phyloP scores from a whole-genome alignment of 1,284 basidiomycete genomes.

The Trichosporon sp. region DNA sequence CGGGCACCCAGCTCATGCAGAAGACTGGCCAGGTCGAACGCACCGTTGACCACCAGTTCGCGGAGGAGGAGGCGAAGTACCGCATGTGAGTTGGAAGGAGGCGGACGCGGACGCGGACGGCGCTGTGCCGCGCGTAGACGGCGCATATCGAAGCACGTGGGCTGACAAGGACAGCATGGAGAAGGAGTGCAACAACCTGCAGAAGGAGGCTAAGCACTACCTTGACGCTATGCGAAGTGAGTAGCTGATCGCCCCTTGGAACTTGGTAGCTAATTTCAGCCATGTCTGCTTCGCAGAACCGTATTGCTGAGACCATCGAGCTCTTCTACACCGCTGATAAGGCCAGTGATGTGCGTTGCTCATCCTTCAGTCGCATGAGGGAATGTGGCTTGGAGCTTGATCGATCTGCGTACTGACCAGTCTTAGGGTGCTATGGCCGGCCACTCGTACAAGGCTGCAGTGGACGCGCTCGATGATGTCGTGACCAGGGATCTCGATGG shows the following conservation, averaged over 20 bases:
- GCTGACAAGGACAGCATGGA: constrained; percentile 61
- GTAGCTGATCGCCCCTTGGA: constrained; percentile 22
- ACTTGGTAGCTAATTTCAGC: constrained; percentile 52
- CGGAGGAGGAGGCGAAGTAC: constrained; percentile 86
- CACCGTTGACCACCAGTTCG: constrained; percentile 89
- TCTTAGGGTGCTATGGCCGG: constrained; percentile 82
- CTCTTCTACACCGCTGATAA: constrained; percentile 86
- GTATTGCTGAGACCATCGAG: constrained; percentile 90
- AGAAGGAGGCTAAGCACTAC: constrained; percentile 94
- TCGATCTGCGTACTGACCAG: constrained; percentile 2
- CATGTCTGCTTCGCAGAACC: constrained; percentile 87
- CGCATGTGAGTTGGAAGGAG: constrained; percentile 64
- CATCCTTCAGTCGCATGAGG: neutral
- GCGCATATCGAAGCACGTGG: neutral
- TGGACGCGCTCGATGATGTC: constrained; percentile 85
- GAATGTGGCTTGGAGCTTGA: neutral
- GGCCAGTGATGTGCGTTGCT: constrained; percentile 58
- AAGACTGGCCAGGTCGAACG: constrained; percentile 97
- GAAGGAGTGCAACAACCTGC: constrained; percentile 83
- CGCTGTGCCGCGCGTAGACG: neutral
- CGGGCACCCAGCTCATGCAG: constrained; percentile 88
- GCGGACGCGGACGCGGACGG: neutral
- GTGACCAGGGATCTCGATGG: constrained; percentile 83
- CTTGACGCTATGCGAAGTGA: constrained; percentile 86
- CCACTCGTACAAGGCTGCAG: constrained; percentile 90